Percentiles rank a stretch among this genome's conserved stretches.
Conservation (phyloP, 1,284 basidiomycete species). For the Pseudozyma sp. region DNA sequence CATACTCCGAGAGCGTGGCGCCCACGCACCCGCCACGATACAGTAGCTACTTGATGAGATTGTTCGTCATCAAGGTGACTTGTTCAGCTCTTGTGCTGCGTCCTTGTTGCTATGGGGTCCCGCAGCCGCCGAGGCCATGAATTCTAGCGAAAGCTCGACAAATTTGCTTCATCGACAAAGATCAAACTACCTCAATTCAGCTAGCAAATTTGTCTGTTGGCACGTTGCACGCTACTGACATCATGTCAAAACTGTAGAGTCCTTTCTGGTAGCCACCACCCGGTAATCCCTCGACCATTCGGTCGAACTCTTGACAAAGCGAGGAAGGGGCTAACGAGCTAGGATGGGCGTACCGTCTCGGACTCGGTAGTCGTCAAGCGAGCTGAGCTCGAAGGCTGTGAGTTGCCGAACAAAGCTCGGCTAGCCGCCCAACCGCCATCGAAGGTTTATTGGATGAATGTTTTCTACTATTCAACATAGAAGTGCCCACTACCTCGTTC, state of each 20-base stretch:
- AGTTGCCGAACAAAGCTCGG: constrained; percentile 12
- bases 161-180: too few relatives aligned
- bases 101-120: too few relatives aligned
- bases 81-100: too few relatives aligned
- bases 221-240: constrained; percentile 6
- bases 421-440: not conserved
- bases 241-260: not conserved
- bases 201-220: too few relatives aligned
- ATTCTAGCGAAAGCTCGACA: too few relatives aligned
- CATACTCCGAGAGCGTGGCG: not conserved
- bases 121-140: too few relatives aligned
- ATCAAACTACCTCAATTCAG: too few relatives aligned
- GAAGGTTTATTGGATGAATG: too few relatives aligned
- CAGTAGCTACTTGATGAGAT: not conserved
- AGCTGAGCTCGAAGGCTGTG: constrained; percentile 15
- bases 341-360: not conserved
- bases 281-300: too few relatives aligned
- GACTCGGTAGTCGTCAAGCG: constrained; percentile 10
- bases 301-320: not conserved
- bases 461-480: too few relatives aligned
- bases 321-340: not conserved
- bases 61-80: not conserved
- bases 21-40: not conserved
- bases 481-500: too few relatives aligned
- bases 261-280: too few relatives aligned